Conservation (phyloP, 176 grass and related monocot species). For the Cymbopogon citratus region DNA sequence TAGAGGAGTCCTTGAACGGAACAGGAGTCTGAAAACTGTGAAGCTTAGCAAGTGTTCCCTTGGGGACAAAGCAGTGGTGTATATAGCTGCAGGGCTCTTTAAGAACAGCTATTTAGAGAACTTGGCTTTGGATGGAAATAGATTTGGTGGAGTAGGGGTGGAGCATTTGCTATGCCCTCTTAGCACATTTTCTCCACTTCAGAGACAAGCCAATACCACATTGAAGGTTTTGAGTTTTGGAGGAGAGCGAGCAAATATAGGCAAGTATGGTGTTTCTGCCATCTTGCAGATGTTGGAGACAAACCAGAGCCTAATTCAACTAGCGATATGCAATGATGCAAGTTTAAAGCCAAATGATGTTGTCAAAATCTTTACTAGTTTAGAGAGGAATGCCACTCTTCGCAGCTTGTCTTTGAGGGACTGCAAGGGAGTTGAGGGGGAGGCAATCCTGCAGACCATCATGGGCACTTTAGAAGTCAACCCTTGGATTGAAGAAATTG, state of each 20-base stretch:
- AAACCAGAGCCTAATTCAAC: slow-evolving; percentile 61
- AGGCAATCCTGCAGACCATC: slow-evolving; percentile 61
- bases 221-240: slow-evolving; percentile 73
- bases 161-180: slow-evolving; percentile 84
- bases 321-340: slow-evolving; percentile 53
- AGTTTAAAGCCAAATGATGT: slow-evolving; percentile 74
- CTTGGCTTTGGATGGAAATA: slow-evolving; percentile 71
- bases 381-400: slow-evolving; percentile 78
- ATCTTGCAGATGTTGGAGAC: slow-evolving; percentile 85
- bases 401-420: slow-evolving; percentile 55
- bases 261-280: slow-evolving; percentile 50
- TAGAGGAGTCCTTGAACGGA: slow-evolving; percentile 65
- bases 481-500: slow-evolving; percentile 96
- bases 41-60: slow-evolving; percentile 67
- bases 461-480: slow-evolving; percentile 72
- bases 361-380: slow-evolving; percentile 64
- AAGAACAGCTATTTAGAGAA: slow-evolving; percentile 71
- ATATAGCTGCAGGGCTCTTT: slow-evolving; percentile 93
- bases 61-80: slow-evolving; percentile 67
- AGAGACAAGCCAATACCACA: slow-evolving; percentile 73
- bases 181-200: slow-evolving; percentile 74
- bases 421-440: slow-evolving; percentile 74
- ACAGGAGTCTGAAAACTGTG: slow-evolving; percentile 58
- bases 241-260: slow-evolving; percentile 48
- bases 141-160: slow-evolving; percentile 65